Evolutionary conservation across 768 basidiomycete genomes (phyloP), one percentile per base, ranked within the genome.

Genomic region (Atractiella rhizophila): DNA sequence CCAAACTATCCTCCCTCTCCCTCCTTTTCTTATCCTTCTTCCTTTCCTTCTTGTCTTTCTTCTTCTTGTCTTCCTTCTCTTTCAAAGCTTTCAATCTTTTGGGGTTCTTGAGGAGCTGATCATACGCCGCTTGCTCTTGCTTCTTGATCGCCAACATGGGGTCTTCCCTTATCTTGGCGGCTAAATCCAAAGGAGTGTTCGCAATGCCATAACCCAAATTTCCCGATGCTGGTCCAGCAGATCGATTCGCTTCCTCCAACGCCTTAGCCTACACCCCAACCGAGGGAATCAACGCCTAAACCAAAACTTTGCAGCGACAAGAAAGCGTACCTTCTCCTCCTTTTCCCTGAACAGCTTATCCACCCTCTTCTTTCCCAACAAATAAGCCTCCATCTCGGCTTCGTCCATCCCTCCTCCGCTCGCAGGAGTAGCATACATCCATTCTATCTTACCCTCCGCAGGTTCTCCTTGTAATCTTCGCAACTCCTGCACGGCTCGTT

Each of bases 391-490:
- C 50, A 96, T 59, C 47, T 96, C 88, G 51, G 83, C 88, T 25
- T 76, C 58, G 55, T 83, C 85, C 51, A 77, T 71, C 39, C 63
- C 75, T 46, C 67, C 74, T n/a, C 86, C 86, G 4, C 76, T 74
- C 1, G 83, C 81, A 4, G 91, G 91, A 2, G 88, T 91, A n/a
- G 88, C 66, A 62, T 96, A 98, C 82, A 98, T 88, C 91, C 91
- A 98, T 57, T 98, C 91, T 36, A 98, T 59, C 56, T 83, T 83
- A 61, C 94, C 86, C 38, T 76, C 71, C 48, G 80, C 65, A 61
- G 86, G 91, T 65, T 76, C 83, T 2, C 49, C 48, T 58, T 96
- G 88, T 42, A 98, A 60, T 38, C 86, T 70, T 57, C 96, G 91
- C 7, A 98, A 70, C 52, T 98, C 91, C 50, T 88, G 85, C 2